Base-by-base conservation (phyloP, 2,329 filamentous ascomycete genomes). In the Microsporum ferrugineum region DNA sequence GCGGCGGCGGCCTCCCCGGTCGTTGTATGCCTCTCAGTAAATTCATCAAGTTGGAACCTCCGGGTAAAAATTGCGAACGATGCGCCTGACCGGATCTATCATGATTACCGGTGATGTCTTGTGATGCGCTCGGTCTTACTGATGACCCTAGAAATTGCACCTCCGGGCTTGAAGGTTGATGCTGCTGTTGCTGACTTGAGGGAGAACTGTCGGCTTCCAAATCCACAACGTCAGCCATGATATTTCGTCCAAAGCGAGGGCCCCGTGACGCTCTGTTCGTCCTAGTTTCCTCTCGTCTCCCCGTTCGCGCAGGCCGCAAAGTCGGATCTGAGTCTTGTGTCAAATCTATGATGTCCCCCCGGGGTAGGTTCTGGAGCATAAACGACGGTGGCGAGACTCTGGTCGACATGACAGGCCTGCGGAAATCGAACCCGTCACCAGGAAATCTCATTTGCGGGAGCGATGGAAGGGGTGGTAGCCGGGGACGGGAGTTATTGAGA, bases 361-460 rank as follows among this genome's bases (percentile, higher is more conserved):
- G 63, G 10, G 66, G 67, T 17, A 39, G 36, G 17, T 17, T 36
- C 45, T 45, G 12, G 14, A 39, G 58, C 1, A 49, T 38, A 27
- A 66, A 59, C n/a, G 69, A 62, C n/a, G 66, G 61, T 6, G 64
- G 65, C 47, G 61, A 59, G 12, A 62, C 39, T 63, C 77, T 72
- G 57, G 77, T 73, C 2, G 71, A 75, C 71, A 76, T 74, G 14
- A 75, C 70, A 1, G 82, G 82, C 63, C 80, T 74, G 62, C 82
- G 74, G 63, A 76, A 80, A 64, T 84, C 82, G 51, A 77, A 72
- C 2, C 82, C 81, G 71, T 83, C 80, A n/a, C 81, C 78, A 12
- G 74, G 69, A 64, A 71, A 80, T 63, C 76, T 72, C 62, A 68
- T 66, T 49, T 67, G 68, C 68, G 72, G 71, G 64, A 72, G 63